Evolutionary conservation across 495 filamentous ascomycete species (phyloP).

Genomic region (Podospora pseudoanserina): DNA sequence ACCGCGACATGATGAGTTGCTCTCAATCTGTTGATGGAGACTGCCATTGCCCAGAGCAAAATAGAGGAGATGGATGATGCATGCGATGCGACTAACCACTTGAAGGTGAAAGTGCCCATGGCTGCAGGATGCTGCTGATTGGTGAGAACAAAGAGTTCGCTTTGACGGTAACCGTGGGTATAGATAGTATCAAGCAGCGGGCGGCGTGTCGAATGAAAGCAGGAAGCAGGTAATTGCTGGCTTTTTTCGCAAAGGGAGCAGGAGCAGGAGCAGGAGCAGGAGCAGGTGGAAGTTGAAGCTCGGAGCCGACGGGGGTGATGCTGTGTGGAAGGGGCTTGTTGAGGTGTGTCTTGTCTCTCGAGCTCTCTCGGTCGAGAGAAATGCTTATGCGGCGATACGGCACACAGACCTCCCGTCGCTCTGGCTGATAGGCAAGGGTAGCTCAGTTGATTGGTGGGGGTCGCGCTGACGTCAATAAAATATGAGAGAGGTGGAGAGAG

Average conservation of each 20-base stretch:
- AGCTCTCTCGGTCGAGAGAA: background rate
- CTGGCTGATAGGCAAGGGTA: background rate
- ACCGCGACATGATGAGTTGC: background rate
- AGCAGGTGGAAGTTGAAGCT: background rate
- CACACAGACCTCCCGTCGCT: background rate
- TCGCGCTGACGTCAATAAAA: slow-evolving; percentile 3
- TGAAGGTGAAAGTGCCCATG: slow-evolving; percentile 54
- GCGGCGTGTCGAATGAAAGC: background rate
- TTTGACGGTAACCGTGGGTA: background rate
- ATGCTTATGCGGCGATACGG: slow-evolving; percentile 1
- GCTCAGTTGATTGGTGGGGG: background rate
- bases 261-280: background rate
- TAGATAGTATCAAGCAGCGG: background rate
- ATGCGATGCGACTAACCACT: slow-evolving; percentile 45
- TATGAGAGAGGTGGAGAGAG: background rate
- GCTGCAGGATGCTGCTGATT: slow-evolving; percentile 8
- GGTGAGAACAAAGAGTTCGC: slow-evolving; percentile 4
- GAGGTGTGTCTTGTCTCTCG: background rate
- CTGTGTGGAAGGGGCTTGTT: background rate
- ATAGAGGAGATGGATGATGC: background rate
- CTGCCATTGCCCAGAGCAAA: background rate
- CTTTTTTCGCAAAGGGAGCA: background rate
- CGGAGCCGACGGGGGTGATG: background rate
- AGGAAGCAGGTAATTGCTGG: background rate
- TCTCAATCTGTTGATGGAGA: background rate